Base-by-base conservation (phyloP, 2,329 filamentous ascomycete species). In the Fusarium luffae region DNA sequence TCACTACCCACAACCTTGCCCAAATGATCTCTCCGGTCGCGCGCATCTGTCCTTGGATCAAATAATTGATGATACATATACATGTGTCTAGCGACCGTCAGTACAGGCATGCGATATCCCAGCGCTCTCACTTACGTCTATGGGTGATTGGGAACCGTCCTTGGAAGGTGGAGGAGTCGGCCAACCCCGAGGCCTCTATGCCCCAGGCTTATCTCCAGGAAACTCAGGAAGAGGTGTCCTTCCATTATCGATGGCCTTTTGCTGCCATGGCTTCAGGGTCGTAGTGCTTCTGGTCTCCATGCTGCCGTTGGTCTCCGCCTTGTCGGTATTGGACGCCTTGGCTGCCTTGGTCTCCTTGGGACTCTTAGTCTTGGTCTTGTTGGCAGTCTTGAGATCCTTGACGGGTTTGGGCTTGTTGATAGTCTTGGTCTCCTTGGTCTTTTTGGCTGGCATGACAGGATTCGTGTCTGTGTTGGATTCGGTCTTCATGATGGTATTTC, bases 261-360 rank as follows among this genome's bases (percentile, higher is more conserved):
- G 19, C 25, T 56, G n/a, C 30, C 30, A 56, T 18, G 32, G 44
- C n/a, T 16, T 16, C 50, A 52, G 19, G 18, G 34, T 37, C 34
- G 34, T n/a, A 10, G 18, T 37, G 34, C 34, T 37, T 11, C 34
- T 37, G 10, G 34, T 37, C 34, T 37, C 34, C 34, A 37, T 37
- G 34, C 12, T 37, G 34, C 9, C 34, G 10, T 37, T 37, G 34
- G 34, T 37, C 34, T 6, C 2, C 18, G 34, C 34, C 34, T 37
- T 37, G 34, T 37, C 34, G 34, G 34, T 37, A 37, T 10, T 37
- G 34, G 34, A n/a, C 34, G 18, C 18, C 9, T 37, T 12, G 18
- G 3, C 32, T 37, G 32, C 18, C 16, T 37, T 37, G 16, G 10
- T 18, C 18, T 37, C 18, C 16, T 10, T 37, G 4, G 34, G 5